Conservation (phyloP, 768 basidiomycete genomes). For the Phanerodontia chrysosporium region DNA sequence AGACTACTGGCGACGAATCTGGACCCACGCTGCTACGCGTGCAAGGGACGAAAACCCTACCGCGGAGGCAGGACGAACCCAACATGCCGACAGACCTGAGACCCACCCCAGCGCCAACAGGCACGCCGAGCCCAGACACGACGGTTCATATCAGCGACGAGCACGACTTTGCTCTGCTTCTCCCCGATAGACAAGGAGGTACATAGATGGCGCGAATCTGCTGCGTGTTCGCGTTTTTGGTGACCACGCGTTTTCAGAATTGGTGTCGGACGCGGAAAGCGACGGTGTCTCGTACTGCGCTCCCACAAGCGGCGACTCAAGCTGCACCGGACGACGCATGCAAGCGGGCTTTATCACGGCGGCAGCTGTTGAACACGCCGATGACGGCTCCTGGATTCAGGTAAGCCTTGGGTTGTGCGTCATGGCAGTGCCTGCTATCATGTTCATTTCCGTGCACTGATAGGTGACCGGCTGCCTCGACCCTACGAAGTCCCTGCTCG, state of each 20-base stretch:
- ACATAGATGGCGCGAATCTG: too few relatives aligned
- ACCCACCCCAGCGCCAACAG: conserved; percentile 40
- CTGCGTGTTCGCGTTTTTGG: too few relatives aligned
- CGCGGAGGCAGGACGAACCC: not conserved
- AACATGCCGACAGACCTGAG: conserved; percentile 14
- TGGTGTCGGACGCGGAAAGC: conserved; percentile 35
- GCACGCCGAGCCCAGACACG: conserved; percentile 26
- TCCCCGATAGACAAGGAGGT: conserved; percentile 32
- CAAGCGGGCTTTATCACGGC: conserved; percentile 35
- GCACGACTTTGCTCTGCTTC: conserved; percentile 31
- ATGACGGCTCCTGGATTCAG: conserved; percentile 37
- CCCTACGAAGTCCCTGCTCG: conserved; percentile 27
- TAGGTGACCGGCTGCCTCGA: conserved; percentile 41
- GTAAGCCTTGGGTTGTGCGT: conserved; percentile 18
- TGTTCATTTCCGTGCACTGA: not conserved
- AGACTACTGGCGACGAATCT: not conserved
- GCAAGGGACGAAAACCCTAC: not conserved
- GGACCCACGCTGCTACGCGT: not conserved
- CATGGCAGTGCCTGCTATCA: conserved; percentile 2
- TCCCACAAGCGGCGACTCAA: conserved; percentile 18
- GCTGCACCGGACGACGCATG: conserved; percentile 26
- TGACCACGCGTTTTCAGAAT: too few relatives aligned
- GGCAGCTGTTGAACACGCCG: conserved; percentile 28
- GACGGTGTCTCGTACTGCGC: conserved; percentile 36
- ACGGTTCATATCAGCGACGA: conserved; percentile 31